Evolutionary conservation across 1,284 basidiomycete genomes (phyloP).

Genomic region (Xanthoconium separans): DNA sequence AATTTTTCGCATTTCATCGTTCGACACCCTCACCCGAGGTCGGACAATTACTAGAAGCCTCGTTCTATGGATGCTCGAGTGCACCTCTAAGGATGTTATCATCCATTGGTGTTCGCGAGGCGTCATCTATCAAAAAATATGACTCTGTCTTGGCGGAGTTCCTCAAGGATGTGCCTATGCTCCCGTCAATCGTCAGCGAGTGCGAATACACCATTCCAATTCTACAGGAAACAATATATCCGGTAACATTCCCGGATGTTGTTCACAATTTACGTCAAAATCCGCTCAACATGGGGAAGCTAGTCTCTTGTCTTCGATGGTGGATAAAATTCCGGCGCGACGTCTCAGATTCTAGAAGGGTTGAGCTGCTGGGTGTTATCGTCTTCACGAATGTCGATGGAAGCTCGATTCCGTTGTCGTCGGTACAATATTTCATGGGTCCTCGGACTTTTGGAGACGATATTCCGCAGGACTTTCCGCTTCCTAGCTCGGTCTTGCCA

Average conservation of each 20-base stretch:
- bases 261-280: conserved; percentile 70
- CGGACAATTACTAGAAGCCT: conserved; percentile 65
- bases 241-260: conserved; percentile 82
- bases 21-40: conserved; percentile 87
- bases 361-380: neutral
- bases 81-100: conserved; percentile 74
- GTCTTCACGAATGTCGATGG: neutral
- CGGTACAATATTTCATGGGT: neutral
- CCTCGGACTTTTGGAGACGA: neutral
- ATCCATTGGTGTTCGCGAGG: conserved; percentile 71
- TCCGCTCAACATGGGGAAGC: conserved; percentile 73
- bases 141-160: conserved; percentile 73
- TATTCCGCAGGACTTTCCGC: conserved; percentile 20
- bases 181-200: conserved; percentile 63
- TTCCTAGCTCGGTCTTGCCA: too few relatives aligned
- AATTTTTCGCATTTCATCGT: conserved; percentile 82
- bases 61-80: conserved; percentile 72
- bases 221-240: conserved; percentile 69
- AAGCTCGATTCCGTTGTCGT: neutral
- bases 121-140: conserved; percentile 72
- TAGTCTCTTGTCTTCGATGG: conserved; percentile 84
- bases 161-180: conserved; percentile 73
- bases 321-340: conserved; percentile 59
- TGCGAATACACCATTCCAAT: conserved; percentile 54
- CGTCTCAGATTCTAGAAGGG: neutral